These are phyloP conservation scores for Stephania japonica DNA, from an alignment of 164 flowering plant genomes.

Conservation along the genomic window DNA sequence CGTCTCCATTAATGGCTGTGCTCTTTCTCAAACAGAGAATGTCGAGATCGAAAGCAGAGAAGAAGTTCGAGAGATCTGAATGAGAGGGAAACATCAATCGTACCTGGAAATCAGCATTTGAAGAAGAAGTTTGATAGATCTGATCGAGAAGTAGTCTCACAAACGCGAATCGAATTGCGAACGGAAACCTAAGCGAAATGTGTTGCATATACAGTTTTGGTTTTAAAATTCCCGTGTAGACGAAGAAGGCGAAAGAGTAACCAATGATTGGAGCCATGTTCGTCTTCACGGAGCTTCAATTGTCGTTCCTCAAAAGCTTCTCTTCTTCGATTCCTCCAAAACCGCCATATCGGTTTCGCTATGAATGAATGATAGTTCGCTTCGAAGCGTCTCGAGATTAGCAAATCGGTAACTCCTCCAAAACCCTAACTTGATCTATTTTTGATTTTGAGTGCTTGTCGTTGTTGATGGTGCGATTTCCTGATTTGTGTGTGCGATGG, in stretches of 20 bases:
- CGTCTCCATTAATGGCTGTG: too few species aligned
- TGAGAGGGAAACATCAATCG: too few species aligned
- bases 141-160: too few species aligned
- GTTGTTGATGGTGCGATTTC: not conserved
- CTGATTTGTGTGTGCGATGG: not conserved
- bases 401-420: not conserved
- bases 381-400: not conserved
- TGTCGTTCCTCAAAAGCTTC: not conserved
- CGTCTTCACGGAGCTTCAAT: not conserved
- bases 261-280: not conserved
- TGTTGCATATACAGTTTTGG: not conserved
- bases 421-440: not conserved
- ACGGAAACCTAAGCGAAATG: too few species aligned
- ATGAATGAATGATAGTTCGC: not conserved
- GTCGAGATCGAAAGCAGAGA: too few species aligned
- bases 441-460: not conserved
- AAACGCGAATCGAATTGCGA: too few species aligned
- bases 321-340: not conserved
- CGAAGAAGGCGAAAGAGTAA: not conserved
- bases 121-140: too few species aligned
- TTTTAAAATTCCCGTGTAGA: not conserved
- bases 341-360: not conserved
- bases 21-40: too few species aligned
- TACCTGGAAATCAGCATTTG: too few species aligned
- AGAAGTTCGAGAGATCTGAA: too few species aligned